Evolutionary conservation across 2,329 filamentous ascomycete genomes (phyloP), one percentile per base, ranked within the genome.

Genomic region (Escovopsis weberi): DNA sequence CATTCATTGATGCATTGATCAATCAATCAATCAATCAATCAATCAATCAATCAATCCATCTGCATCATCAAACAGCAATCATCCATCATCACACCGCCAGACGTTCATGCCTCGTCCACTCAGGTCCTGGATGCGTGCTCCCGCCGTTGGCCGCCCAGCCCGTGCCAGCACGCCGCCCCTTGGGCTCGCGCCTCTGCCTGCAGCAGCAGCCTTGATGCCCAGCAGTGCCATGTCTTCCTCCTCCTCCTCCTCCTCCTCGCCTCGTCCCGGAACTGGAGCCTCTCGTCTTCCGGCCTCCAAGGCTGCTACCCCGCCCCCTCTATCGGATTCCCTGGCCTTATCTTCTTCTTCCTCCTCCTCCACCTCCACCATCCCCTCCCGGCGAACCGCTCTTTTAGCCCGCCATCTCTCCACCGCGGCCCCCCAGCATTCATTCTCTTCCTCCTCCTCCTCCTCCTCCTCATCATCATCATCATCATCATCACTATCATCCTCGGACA

Each of bases 381-480:
- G 56, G 51, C 65, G 71, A 50, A 70, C 70, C 47, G 63, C 67
- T 38, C 71, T 74, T 59, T 66, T 77, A 51, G 71, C 72, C 58
- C 66, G 69, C 47, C 73, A 76, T 52, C 59, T 76, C 45, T 68
- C 68, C 54, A 34, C 40, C 15, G 37, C 46, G 32, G 42, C 43
- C 37, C 11, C 43, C 40, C 40, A 39, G 33, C 30, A 42, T 26
- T 39, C 46, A 33, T 43, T 18, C 30, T 15, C 12, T 26, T n/a
- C 42, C 9, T 26, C 26, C 7, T 32, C 43, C 32, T 39, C 50
- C 55, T 33, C 49, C 3, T 32, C 28, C 11, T 11, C 28, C 8
- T 32, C 28, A 9, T 3, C 28, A 32, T 32, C 28, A 3, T 9
- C 51, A 33, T 53, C 56, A 26, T 43, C 50, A 44, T 45, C 43